A percentile compares a stretch with the other conserved stretches of the same genome.
phyloP scores from a whole-genome alignment of 352 stramenopile genomes.

The Globisporangium rhizosaccharum region DNA sequence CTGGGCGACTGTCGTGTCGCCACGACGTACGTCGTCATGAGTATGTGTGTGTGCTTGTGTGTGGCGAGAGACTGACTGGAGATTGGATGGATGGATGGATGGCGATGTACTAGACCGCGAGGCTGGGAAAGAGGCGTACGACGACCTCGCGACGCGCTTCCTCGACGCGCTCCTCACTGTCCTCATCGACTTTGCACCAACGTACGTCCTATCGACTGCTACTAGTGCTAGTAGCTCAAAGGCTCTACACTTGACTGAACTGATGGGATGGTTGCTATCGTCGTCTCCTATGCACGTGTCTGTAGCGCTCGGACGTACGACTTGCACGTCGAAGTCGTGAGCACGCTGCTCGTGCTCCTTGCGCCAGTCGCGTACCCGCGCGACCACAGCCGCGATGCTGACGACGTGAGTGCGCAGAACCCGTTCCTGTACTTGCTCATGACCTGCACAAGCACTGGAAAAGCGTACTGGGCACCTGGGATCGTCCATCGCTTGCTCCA shows the following conservation, averaged over 20 bases:
- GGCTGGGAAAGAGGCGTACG: conserved; percentile 17
- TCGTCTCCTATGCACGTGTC: background rate
- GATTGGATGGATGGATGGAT: background rate
- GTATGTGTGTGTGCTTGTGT: background rate
- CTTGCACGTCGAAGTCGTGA: conserved; percentile 73
- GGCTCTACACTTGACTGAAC: background rate
- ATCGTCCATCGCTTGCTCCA: conserved; percentile 55
- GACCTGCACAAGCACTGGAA: conserved; percentile 24
- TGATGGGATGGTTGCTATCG: background rate
- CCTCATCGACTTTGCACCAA: conserved; percentile 56
- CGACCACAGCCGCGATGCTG: conserved; percentile 37
- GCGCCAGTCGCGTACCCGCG: conserved; percentile 58
- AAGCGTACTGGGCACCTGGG: conserved; percentile 38
- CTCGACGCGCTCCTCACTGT: conserved; percentile 54
- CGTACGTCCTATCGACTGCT: conserved; percentile 24
- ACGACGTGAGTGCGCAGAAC: conserved; percentile 43
- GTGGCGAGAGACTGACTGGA: background rate
- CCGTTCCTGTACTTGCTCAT: conserved; percentile 72
- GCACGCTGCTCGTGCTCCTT: conserved; percentile 62
- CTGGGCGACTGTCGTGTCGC: conserved; percentile 23
- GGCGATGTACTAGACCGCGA: conserved; percentile 15
- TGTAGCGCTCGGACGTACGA: conserved; percentile 48
- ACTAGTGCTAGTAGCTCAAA: background rate
- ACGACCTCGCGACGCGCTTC: conserved; percentile 63
- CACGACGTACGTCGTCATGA: conserved; percentile 16